These are phyloP conservation scores for Boletus bicolor DNA, from an alignment of 768 basidiomycete genomes.

Conservation along the genomic window DNA sequence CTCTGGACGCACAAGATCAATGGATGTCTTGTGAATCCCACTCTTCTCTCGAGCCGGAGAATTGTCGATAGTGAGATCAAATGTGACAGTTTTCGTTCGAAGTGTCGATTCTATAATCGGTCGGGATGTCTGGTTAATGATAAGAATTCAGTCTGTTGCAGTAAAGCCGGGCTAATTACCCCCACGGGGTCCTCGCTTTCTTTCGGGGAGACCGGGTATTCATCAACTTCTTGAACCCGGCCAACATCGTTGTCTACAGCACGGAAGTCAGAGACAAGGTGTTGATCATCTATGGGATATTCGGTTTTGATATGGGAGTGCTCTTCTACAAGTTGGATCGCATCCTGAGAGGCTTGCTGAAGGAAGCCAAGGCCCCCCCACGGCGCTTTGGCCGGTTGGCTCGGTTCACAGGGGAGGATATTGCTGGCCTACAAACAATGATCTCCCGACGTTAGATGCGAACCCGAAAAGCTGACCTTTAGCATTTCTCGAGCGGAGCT, in stretches of 20 bases:
- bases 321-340: background rate
- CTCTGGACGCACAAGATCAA: background rate
- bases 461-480: slow-evolving; percentile 16
- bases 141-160: background rate
- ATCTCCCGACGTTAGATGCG: background rate
- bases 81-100: slow-evolving; percentile 30
- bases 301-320: background rate
- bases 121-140: slow-evolving; percentile 10
- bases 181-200: slow-evolving; percentile 1
- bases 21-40: background rate
- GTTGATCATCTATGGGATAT: background rate
- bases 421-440: slow-evolving; percentile 4
- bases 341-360: background rate
- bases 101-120: slow-evolving; percentile 13
- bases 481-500: background rate
- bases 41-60: slow-evolving; percentile 18
- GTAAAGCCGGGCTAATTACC: slow-evolving; percentile 8
- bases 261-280: background rate
- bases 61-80: slow-evolving; percentile 44
- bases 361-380: slow-evolving; percentile 28
- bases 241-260: background rate
- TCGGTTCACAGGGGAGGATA: background rate
- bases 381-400: slow-evolving; percentile 27
- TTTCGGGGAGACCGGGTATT: slow-evolving; percentile 2
- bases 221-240: background rate